Evolutionary conservation across 352 stramenopile species (phyloP), one percentile per base, ranked within the genome.

Genomic region (Phytopythium kandeliae): DNA sequence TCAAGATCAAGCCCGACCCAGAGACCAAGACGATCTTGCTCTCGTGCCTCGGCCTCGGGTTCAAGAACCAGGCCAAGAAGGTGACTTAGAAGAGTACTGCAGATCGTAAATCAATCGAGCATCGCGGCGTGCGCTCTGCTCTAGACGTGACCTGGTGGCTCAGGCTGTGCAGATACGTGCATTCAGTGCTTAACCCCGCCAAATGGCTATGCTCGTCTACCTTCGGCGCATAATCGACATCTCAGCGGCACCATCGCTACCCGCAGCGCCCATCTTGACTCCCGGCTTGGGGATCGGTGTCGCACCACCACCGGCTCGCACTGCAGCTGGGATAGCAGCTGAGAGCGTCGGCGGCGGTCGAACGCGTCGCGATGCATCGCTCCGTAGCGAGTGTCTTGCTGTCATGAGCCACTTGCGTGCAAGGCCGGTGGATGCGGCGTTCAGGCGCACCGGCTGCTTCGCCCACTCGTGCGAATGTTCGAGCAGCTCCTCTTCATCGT

Each of bases 31-130:
- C 80, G 2, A 83, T 97, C n/a, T 63, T 98, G 58, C 74, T 97
- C 17, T 97, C 90, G 50, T 98, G 95, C 61, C 78, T 98, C 36
- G 95, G 95, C 54, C 86, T 85, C 17, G 95, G 95, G 30, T 98
- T 97, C 71, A 98, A 97, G 74, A 98, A 98, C 71, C 59, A 98
- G 48, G 79, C 86, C 55, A 96, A 96, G 62, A 97, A 97, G 66
- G 90, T 97, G 52, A 97, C 92, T 40, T 98, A 96, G 78, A 74
- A 19, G 25, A 19, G 33, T 13, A 16, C 34, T 30, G 22, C 3
- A 2, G 13, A 30, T 21, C 21, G 21, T 30, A 31, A 45, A 60
- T 71, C 53, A 55, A 63, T 60, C 58, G 57, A 64, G 45, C 38
- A 19, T 22, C 22, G 12, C 38, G 11, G 38, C 21, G 22, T 30